Conservation (phyloP, 495 filamentous ascomycete species). For the Pyrenula massariospora region DNA sequence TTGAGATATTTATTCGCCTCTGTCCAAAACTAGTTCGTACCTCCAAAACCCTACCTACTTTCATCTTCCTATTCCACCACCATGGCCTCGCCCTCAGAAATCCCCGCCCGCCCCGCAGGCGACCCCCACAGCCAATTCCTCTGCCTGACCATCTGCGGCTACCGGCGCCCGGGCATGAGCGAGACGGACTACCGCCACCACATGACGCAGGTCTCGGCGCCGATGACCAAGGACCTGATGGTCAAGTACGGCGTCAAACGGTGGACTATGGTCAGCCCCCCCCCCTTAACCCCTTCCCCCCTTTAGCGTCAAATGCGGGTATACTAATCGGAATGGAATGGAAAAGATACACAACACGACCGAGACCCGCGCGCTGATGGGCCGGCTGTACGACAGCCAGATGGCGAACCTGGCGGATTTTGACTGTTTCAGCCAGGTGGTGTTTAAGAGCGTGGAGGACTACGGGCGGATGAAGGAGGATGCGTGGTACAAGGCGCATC, state of each 20-base stretch:
- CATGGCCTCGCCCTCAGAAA: neutral
- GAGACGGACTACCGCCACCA: conserved; percentile 34
- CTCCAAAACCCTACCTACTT: neutral
- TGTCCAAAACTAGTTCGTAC: neutral
- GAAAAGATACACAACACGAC: conserved; percentile 22
- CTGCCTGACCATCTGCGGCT: conserved; percentile 36
- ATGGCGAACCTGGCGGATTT: conserved; percentile 24
- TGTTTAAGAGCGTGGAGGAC: conserved; percentile 25
- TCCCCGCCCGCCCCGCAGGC: neutral
- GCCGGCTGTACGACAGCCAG: conserved; percentile 21
- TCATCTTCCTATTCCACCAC: neutral
- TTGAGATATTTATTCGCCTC: neutral
- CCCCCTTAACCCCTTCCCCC: neutral
- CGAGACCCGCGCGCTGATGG: conserved; percentile 22
- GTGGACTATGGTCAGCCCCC: conserved; percentile 16
- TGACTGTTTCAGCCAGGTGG: conserved; percentile 31
- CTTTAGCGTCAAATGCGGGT: neutral
- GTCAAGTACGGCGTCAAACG: conserved; percentile 26
- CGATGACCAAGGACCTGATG: conserved; percentile 23
- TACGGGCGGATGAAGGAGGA: conserved; percentile 19
- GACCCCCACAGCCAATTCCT: conserved; percentile 7
- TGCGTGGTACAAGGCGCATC: conserved; percentile 16
- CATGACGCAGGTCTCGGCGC: conserved; percentile 30
- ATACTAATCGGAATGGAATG: neutral
- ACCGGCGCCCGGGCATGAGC: conserved; percentile 35